Base-by-base conservation (phyloP, 352 stramenopile species). In the Pythium oligandrum region DNA sequence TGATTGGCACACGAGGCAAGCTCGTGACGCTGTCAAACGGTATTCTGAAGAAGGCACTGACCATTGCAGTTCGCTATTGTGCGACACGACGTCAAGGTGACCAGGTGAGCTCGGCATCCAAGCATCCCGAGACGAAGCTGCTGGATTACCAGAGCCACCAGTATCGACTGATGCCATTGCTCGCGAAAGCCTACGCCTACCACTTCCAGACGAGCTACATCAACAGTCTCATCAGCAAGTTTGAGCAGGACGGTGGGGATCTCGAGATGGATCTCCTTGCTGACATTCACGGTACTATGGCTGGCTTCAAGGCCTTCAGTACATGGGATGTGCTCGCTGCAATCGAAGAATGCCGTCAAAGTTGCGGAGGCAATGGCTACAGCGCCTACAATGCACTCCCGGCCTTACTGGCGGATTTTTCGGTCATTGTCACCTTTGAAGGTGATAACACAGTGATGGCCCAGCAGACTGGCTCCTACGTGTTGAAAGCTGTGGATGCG, bases 361-460 rank as follows among this genome's bases (percentile, higher is more conserved):
- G 85, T 49, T 98, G 96, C 70, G 96, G 96, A 12, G 96, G 96
- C 40, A 95, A 97, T 56, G 96, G 96, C 5, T 98, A 97, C 73
- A 86, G 96, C 44, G 61, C 83, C 8, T 90, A 86, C 56, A 97
- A 81, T 40, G 95, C 88, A 4, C 70, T 99, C 12, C 83, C 93
- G 2, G 83, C 96, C 45, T 59, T 98, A 17, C 71, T 97, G 7
- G 88, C 88, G 0, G 93, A 96, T 48, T 98, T 98, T 51, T 88
- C 97, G 3, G 93, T 98, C 59, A 97, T 96, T 52, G 96, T 97
- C 44, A 99, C 96, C 1, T 97, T 98, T 26, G 95, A 98, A 55
- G 96, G 96, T 33, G 95, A 98, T 64, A 98, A 98, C 71, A 93
- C 96, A 30, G 97, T 99, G 74, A 87, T 99, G 56, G 93, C 93